A percentile compares a stretch with the other conserved stretches of the same genome.
Evolutionary conservation across 139 green algal genomes (phyloP).

Genomic region (Pseudopediastrum boryanum): DNA sequence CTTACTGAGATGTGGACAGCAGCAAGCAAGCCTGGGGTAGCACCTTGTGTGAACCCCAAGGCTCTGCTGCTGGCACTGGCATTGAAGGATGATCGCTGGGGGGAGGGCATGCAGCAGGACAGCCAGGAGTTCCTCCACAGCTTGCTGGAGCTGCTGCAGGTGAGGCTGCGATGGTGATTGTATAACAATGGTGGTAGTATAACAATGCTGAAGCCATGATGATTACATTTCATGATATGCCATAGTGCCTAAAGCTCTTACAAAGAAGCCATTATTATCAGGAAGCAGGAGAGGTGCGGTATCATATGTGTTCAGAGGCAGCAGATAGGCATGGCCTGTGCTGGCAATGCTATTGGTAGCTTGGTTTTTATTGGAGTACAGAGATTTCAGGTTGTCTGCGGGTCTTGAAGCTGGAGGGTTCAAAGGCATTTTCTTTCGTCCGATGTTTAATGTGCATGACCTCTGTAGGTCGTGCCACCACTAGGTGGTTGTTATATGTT

Average conservation of each 20-base stretch:
- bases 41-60: constrained; percentile 2
- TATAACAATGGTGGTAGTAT: not conserved
- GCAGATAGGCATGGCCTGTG: not conserved
- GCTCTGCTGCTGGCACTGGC: constrained; percentile 34
- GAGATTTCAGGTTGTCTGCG: too few species aligned
- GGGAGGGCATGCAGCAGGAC: constrained; percentile 72
- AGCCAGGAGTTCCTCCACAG: constrained; percentile 71
- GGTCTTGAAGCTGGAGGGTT: too few species aligned
- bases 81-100: constrained; percentile 55
- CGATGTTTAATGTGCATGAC: too few species aligned
- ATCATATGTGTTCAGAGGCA: not conserved
- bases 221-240: not conserved
- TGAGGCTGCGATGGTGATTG: constrained; percentile 27
- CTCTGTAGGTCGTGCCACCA: too few species aligned
- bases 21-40: not conserved
- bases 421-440: too few species aligned
- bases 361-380: too few species aligned
- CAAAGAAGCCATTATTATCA: not conserved
- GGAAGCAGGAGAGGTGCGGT: not conserved
- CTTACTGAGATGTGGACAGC: constrained; percentile 44
- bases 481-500: too few species aligned
- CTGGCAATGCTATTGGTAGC: not conserved
- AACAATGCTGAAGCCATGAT: not conserved
- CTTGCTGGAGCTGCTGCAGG: constrained; percentile 63
- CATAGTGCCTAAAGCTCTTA: not conserved